Conservation (phyloP, 495 filamentous ascomycete species). For the Chaetomium cochliodes region DNA sequence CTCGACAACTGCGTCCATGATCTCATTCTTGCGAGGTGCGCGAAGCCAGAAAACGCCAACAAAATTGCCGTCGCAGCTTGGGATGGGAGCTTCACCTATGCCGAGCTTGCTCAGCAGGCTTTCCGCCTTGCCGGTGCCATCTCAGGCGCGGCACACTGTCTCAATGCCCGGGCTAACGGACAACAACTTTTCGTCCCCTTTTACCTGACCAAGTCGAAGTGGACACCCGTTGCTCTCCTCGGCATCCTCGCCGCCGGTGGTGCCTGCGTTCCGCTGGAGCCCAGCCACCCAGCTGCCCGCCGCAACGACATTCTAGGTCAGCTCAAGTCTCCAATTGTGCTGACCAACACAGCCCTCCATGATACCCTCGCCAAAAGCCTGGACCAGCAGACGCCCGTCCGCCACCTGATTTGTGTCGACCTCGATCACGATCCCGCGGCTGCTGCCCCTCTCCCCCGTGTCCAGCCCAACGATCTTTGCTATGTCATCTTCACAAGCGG, state of each 20-base stretch:
- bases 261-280: constrained; percentile 53
- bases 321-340: constrained; percentile 34
- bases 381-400: constrained; percentile 5
- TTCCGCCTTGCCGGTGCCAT: constrained; percentile 43
- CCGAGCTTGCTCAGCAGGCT: constrained; percentile 49
- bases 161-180: constrained; percentile 1
- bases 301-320: constrained; percentile 34
- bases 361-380: constrained; percentile 7
- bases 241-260: constrained; percentile 46
- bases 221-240: constrained; percentile 44
- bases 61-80: constrained; percentile 32
- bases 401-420: constrained; percentile 14
- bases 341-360: constrained; percentile 8
- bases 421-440: neutral
- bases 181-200: constrained; percentile 36
- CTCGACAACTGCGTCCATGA: constrained; percentile 18
- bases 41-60: constrained; percentile 9
- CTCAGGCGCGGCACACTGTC: constrained; percentile 5
- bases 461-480: constrained; percentile 17
- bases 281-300: constrained; percentile 54
- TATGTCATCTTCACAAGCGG: constrained; percentile 50
- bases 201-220: constrained; percentile 47
- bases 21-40: constrained; percentile 6
- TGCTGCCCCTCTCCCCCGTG: constrained; percentile 7
- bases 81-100: constrained; percentile 54